Evolutionary conservation across 345 rosid genomes (phyloP), one percentile per base, ranked within the genome.

Genomic region (Psidium friedrichsthalianum): DNA sequence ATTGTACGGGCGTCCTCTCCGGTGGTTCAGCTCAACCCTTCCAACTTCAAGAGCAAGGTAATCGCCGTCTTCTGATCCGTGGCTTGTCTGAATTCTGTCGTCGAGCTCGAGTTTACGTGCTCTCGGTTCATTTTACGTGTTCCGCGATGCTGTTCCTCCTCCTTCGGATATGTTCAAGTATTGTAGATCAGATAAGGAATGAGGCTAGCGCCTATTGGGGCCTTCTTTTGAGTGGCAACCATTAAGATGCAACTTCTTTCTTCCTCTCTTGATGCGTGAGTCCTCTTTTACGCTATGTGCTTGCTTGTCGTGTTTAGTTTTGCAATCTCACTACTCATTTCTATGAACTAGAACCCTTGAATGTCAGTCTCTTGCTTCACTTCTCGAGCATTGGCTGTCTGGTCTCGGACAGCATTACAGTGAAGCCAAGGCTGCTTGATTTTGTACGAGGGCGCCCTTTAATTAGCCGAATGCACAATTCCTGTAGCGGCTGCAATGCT

Each of bases 41-140:
- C 96, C 90, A 97, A 97, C 91, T 97, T 97, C 93, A 96, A 95
- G 92, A 95, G 96, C 89, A 97, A 97, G 98, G 99, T 96, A 88
- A 59, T 22, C 61, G 36, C 76, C 40, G 16, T 27, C 76, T 20
- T 55, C 57, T 1, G 56, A 29, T 54, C 36, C 27, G 3, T 25
- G 52, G 54, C 20, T 76, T 80, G 3, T 54, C 32, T 32, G 47
- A 49, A 1, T 3, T 82, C 49, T 6, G 47, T 40, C 0, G 84
- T 0, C 83, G 56, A 82, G 40, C 27, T 42, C 58, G 10, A 15
- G 44, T 16, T 64, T 0, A 3, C 44, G 42, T 18, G 11, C 76
- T 16, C 22, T 56, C 22, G 80, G 47, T 21, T 8, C 47, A 21
- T 69, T 9, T 24, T 3, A 13, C 47, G 47, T 11, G 64, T n/a